Base-by-base conservation (phyloP, 768 basidiomycete genomes). In the Tylopilus sp. region DNA sequence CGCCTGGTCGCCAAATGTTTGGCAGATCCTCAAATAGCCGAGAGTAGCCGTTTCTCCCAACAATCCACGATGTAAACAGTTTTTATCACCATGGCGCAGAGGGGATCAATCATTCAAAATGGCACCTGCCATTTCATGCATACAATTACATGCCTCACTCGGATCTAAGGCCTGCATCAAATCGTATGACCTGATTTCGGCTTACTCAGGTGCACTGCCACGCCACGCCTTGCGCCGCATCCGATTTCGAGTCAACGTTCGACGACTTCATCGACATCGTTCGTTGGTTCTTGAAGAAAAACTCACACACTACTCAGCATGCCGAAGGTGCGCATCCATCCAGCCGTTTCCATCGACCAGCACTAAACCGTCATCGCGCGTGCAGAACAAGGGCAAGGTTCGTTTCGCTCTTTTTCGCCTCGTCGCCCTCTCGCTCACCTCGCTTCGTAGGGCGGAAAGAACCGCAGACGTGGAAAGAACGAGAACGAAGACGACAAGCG, bases 401-500 rank as follows among this genome's bases (percentile, higher is more conserved):
- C 37, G 65, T 53, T 11, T 29, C 42, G 14, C 13, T 41, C 6
- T 46, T 26, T 7, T 26, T 22, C 36, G 37, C 17, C 50, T 46
- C 26, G 19, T 30, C 24, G 36, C 36, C 8, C 24, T 24, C 33
- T 36, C 21, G n/a, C 53, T 52, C 38, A 57, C 50, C 12, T 44
- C 29, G 19, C 28, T 29, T 37, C 53, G 59, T 64, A 99, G 95
- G 96, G 96, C 71, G 97, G 96, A 57, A 98, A 99, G 82, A 99
- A 98, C 78, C 84, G 96, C 76, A 83, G 97, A 83, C 83, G 97
- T 76, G 97, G 97, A 81, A 99, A 99, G 84, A 98, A 98, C 75
- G 96, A 99, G 78, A 97, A 96, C 76, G 97, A 98, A 51, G 90
- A 92, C 63, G 92, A 97, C 77, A 98, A 98, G 80, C 89, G 97